Conservation (phyloP, 2,329 filamentous ascomycete genomes). For the Aspergillus fructus region DNA sequence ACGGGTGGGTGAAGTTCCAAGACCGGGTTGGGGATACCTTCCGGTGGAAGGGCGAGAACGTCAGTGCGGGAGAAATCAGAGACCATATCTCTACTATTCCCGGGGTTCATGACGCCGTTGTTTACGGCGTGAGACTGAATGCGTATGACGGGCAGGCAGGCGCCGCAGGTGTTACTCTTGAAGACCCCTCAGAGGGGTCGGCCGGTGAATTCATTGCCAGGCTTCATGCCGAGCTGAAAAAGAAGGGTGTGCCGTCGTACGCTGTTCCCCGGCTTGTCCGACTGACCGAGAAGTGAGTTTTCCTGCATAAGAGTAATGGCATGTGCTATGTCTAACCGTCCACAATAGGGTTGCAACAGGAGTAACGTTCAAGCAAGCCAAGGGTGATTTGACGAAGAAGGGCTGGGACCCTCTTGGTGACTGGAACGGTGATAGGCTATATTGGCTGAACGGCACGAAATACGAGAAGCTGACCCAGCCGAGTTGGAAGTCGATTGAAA, state of each 20-base stretch:
- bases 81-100: slow-evolving; percentile 45
- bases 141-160: slow-evolving; percentile 52
- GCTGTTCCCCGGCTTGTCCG: slow-evolving; percentile 49
- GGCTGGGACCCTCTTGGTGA: slow-evolving; percentile 39
- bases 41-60: slow-evolving; percentile 47
- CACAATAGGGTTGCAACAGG: slow-evolving; percentile 42
- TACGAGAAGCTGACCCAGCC: slow-evolving; percentile 40
- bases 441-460: slow-evolving; percentile 44
- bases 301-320: too few species aligned
- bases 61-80: slow-evolving; percentile 47
- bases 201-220: slow-evolving; percentile 38
- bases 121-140: slow-evolving; percentile 45
- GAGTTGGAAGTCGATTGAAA: slow-evolving; percentile 45
- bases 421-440: slow-evolving; percentile 39
- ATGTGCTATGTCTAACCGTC: slow-evolving; percentile 1
- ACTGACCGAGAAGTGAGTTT: slow-evolving; percentile 45
- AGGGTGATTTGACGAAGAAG: slow-evolving; percentile 44
- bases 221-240: slow-evolving; percentile 40
- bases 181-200: slow-evolving; percentile 26
- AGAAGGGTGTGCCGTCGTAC: slow-evolving; percentile 48
- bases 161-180: slow-evolving; percentile 47
- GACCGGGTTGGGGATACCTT: slow-evolving; percentile 44
- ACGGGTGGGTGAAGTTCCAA: slow-evolving; percentile 48
- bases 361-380: slow-evolving; percentile 53
- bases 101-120: slow-evolving; percentile 44